Evolutionary conservation across 345 rosid species (phyloP), one percentile per base, ranked within the genome.

Genomic region (Noccaea caerulescens): DNA sequence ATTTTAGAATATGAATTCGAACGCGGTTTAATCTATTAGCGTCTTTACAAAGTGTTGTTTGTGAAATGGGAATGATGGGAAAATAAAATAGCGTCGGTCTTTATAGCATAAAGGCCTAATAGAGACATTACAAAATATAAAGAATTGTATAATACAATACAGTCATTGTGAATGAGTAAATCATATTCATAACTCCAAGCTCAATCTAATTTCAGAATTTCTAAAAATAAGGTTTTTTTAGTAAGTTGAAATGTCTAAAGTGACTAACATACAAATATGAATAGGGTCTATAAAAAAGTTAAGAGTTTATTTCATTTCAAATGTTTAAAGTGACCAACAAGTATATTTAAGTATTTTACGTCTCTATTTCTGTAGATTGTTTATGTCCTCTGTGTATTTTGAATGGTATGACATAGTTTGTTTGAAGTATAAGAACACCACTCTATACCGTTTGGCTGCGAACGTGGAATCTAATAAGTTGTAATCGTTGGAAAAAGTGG

Each of bases 401-500:
- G 3, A 59, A 1, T 33, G 34, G 10, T 8, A 53, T 62, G 47
- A 6, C 65, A 45, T 54, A 38, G 36, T 61, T 70, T 50, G 61
- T 59, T 56, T 50, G 18, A 58, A 50, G 38, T 54, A 34, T 20
- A 33, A 20, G 56, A 49, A 47, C 41, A 47, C 71, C 61, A 53
- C 23, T 46, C 47, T 2, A 37, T 63, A 46, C 32, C 13, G 39
- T 13, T 44, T 63, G 62, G 59, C 8, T 64, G 36, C 66, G 12
- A n/a, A 71, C 7, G 73, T 27, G 54, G 56, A 57, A 45, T 36
- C 55, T 7, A 7, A 49, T 18, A 25, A 58, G 39, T 58, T 25
- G 61, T 14, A 61, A 50, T 73, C 67, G 49, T 73, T 54, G 11
- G 61, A 11, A 68, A 52, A 52, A 16, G 68, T 60, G 39, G 43